Evolutionary conservation across 1,139 yeast genomes (phyloP), one percentile per base, ranked within the genome.

Genomic region (Debaryomycetaceae sp.): DNA sequence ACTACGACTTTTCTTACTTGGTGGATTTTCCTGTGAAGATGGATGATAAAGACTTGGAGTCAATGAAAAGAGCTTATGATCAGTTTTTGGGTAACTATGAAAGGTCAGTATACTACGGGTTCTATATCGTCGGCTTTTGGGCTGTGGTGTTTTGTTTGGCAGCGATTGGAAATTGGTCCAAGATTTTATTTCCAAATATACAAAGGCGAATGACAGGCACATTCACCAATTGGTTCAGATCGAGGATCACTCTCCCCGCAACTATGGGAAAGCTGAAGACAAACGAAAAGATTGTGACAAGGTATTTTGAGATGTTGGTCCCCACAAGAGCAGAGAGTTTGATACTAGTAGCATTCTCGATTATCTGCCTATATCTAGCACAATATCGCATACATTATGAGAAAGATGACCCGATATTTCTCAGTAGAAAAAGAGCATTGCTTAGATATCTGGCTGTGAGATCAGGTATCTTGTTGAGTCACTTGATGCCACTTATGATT

Each of bases 321-420:
- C 96, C 96, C 0, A 79, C 90, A 0, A 72, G 95, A 47, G 65
- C 78, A 49, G 95, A 85, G 60, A 58, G 82, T 0, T 49, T 80
- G 6, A 65, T 80, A 38, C 63, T 84, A 17, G 49, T 64, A 8
- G 65, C 76, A 7, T 83, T 80, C 60, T 53, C 77, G 9, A 56
- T 72, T 2, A 60, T 83, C 46, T 68, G 74, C 38, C 45, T 75
- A 8, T 65, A 79, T 17, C 66, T 79, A 39, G 50, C 68, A 6
- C 42, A 49, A 6, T 39, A 48, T 23, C 47, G 59, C 4, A 63
- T 68, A 36, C 52, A 53, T 24, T 61, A 58, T 38, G 48, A 52
- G 33, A 60, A 58, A 13, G 58, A 56, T 1, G 73, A 69, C 46
- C 69, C 72, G 0, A 42, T 69, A 4, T 70, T 68, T 42, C 43